phyloP scores from a whole-genome alignment of 805 yeast genomes.

The Lachancea cidri region DNA sequence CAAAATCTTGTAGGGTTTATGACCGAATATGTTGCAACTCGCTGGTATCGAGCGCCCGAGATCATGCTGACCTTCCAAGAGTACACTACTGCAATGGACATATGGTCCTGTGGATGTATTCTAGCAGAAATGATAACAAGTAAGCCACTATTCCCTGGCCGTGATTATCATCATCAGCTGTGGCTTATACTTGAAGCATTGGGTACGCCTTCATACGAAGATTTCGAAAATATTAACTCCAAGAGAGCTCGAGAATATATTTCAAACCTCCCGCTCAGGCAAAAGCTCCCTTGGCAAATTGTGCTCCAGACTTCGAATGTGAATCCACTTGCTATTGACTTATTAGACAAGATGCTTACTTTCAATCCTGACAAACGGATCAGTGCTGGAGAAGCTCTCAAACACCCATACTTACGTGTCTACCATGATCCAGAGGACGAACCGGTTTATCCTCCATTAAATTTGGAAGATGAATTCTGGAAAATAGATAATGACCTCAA shows the following conservation, averaged over 20 bases:
- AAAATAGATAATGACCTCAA: constrained; percentile 36
- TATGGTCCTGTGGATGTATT: constrained; percentile 80
- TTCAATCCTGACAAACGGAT: constrained; percentile 73
- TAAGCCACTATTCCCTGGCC: constrained; percentile 69
- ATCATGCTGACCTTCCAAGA: constrained; percentile 70
- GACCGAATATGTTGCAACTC: constrained; percentile 79
- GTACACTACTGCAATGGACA: constrained; percentile 70
- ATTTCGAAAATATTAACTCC: constrained; percentile 65
- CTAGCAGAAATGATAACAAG: constrained; percentile 61
- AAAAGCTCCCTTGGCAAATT: constrained; percentile 44
- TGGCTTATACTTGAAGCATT: constrained; percentile 60
- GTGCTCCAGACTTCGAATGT: constrained; percentile 21
- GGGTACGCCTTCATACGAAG: constrained; percentile 73
- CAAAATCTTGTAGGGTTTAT: constrained; percentile 48
- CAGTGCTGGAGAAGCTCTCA: constrained; percentile 66
- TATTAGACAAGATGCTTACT: constrained; percentile 62
- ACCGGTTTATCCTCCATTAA: constrained; percentile 41
- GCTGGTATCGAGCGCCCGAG: constrained; percentile 85
- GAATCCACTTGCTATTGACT: constrained; percentile 50
- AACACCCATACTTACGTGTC: constrained; percentile 63
- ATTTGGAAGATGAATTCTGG: constrained; percentile 38
- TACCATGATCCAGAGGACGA: constrained; percentile 74
- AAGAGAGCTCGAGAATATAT: constrained; percentile 76
- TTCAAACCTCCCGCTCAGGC: constrained; percentile 56
- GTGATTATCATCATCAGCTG: constrained; percentile 65